These are phyloP conservation scores for Wickerhamiella azymoides DNA, from an alignment of 805 yeast genomes.

Conservation along the genomic window DNA sequence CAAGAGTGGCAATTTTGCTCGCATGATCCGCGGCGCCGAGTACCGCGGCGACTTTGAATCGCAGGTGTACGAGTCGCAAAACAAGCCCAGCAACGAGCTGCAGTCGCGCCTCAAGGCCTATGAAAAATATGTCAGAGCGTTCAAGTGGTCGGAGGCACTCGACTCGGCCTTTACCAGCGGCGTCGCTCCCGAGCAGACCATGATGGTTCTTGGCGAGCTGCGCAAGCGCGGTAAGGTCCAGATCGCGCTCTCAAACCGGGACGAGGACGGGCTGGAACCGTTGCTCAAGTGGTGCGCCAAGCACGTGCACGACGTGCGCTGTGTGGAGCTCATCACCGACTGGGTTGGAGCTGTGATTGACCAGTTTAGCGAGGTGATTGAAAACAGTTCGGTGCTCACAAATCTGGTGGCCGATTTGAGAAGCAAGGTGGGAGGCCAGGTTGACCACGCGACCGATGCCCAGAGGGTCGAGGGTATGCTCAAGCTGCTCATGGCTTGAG, in stretches of 20 bases:
- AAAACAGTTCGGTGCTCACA: conserved; percentile 61
- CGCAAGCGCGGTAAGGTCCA: conserved; percentile 80
- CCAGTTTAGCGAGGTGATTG: conserved; percentile 62
- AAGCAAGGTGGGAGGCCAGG: conserved; percentile 46
- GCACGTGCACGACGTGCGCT: conserved; percentile 65
- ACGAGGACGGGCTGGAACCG: conserved; percentile 76
- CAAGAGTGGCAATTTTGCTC: conserved; percentile 46
- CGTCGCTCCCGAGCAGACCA: conserved; percentile 61
- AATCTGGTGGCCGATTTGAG: conserved; percentile 51
- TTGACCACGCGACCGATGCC: conserved; percentile 72
- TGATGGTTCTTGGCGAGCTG: conserved; percentile 74
- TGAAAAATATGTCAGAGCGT: conserved; percentile 72
- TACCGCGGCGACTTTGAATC: conserved; percentile 80
- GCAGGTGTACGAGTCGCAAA: conserved; percentile 36
- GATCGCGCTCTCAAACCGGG: conserved; percentile 67
- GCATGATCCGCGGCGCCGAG: conserved; percentile 83
- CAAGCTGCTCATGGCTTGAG: conserved; percentile 49
- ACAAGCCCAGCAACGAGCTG: conserved; percentile 27
- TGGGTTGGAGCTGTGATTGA: conserved; percentile 55
- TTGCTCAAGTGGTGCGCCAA: conserved; percentile 70
- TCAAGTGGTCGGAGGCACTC: conserved; percentile 86
- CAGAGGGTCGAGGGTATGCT: conserved; percentile 87
- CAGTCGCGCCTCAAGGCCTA: conserved; percentile 50
- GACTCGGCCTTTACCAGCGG: conserved; percentile 76
- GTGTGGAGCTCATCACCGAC: conserved; percentile 49